A percentile compares a stretch with the other conserved stretches of the same genome.
Conservation (phyloP, 23 red algal species). For the Gracilariopsis chorda region DNA sequence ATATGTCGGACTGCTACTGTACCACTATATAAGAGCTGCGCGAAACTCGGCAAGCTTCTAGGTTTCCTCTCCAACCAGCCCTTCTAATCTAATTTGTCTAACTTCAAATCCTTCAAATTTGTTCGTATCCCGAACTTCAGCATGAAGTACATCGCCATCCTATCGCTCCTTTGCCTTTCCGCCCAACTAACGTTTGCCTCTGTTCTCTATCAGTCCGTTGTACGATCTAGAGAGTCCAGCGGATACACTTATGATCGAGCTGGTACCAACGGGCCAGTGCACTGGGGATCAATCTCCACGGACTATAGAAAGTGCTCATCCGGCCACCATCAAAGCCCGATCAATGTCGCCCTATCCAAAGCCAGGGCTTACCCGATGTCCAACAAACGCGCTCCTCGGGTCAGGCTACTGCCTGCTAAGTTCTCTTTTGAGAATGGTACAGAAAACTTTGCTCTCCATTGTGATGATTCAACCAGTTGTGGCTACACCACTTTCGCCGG, state of each 20-base stretch:
- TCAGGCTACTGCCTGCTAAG: background rate
- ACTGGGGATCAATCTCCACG: background rate
- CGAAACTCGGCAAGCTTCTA: too few species aligned
- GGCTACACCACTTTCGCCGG: background rate
- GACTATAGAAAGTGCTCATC: background rate
- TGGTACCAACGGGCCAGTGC: constrained; percentile 6
- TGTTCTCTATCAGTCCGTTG: background rate
- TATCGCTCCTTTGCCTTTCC: too few species aligned
- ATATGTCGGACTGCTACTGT: too few species aligned
- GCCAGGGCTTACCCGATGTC: background rate
- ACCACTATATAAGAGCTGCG: too few species aligned
- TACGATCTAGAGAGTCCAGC: background rate
- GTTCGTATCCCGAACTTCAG: too few species aligned
- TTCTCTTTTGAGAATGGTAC: background rate
- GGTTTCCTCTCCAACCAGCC: too few species aligned
- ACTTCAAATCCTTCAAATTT: too few species aligned
- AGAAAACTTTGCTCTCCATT: background rate
- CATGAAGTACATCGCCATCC: too few species aligned
- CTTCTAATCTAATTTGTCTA: too few species aligned
- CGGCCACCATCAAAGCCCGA: constrained; percentile 6
- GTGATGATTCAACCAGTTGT: background rate
- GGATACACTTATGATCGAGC: constrained; percentile 3
- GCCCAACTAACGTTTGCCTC: too few species aligned
- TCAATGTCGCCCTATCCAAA: background rate
- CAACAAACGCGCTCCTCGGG: background rate